These are phyloP conservation scores for Lentinula aciculospora DNA, from an alignment of 768 basidiomycete species.

Conservation along the genomic window DNA sequence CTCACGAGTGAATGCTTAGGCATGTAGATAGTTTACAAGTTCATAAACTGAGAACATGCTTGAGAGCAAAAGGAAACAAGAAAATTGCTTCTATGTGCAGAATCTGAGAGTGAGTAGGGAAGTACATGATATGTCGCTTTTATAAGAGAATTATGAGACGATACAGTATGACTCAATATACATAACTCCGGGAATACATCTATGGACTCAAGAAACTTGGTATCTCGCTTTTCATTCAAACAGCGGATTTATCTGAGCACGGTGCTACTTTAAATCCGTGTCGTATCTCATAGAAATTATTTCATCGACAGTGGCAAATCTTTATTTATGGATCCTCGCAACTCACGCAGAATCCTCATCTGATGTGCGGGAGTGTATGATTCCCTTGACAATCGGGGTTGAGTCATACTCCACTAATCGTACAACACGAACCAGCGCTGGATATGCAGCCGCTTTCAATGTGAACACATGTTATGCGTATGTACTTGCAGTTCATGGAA, in stretches of 20 bases:
- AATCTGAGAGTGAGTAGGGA: background rate
- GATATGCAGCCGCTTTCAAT: too few relatives aligned
- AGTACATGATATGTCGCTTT: too few relatives aligned
- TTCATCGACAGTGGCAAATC: background rate
- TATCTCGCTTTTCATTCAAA: too few relatives aligned
- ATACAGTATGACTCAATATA: background rate
- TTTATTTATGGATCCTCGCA: background rate
- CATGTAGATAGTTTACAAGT: background rate
- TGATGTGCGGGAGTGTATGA: background rate
- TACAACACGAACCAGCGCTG: too few relatives aligned
- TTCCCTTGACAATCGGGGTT: too few relatives aligned
- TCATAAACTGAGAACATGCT: background rate
- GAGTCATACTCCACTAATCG: too few relatives aligned
- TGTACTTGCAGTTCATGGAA: conserved; percentile 11
- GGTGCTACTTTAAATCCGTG: background rate
- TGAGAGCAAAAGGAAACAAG: background rate
- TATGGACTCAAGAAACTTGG: too few relatives aligned
- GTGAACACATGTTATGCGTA: background rate
- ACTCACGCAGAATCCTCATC: background rate
- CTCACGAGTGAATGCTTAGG: background rate
- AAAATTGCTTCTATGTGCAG: background rate
- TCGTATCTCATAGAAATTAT: background rate
- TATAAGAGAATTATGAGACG: too few relatives aligned
- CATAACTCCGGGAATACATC: too few relatives aligned
- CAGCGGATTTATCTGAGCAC: background rate